These are phyloP conservation scores for Extremus antarcticus DNA, from an alignment of 495 filamentous ascomycete species.

Conservation along the genomic window DNA sequence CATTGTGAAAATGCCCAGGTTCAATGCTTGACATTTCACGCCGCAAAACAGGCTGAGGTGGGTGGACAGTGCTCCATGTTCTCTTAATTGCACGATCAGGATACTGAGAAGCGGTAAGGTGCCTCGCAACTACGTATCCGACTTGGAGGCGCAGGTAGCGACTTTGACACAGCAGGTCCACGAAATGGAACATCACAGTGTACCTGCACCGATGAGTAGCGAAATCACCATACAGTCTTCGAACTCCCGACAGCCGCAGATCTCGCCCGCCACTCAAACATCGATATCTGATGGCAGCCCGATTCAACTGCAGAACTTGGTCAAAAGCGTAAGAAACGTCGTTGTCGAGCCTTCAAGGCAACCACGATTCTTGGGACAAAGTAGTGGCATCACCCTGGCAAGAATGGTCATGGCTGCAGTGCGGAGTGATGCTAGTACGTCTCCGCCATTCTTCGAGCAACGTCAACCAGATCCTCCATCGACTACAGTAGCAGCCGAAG, in stretches of 20 bases:
- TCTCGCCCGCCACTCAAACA: too few species aligned
- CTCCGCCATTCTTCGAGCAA: not conserved
- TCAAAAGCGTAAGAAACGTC: not conserved
- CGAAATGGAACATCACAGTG: not conserved
- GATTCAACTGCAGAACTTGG: not conserved
- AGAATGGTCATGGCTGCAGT: not conserved
- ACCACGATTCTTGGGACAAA: not conserved
- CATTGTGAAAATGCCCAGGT: not conserved
- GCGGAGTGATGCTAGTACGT: not conserved
- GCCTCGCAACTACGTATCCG: not conserved
- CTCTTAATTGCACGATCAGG: not conserved
- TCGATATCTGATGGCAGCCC: not conserved
- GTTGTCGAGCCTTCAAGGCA: not conserved
- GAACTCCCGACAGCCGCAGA: too few species aligned
- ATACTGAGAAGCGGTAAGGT: not conserved
- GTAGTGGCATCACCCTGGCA: not conserved
- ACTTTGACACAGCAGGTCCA: not conserved
- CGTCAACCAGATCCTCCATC: not conserved
- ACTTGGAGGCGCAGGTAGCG: not conserved
- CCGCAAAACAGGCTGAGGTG: not conserved
- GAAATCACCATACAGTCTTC: not conserved
- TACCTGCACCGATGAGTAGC: not conserved
- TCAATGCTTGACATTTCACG: not conserved
- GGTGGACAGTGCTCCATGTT: not conserved
- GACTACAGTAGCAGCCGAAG: not conserved